Base-by-base conservation (phyloP, 2,329 filamentous ascomycete species). In the Truncatella angustata region DNA sequence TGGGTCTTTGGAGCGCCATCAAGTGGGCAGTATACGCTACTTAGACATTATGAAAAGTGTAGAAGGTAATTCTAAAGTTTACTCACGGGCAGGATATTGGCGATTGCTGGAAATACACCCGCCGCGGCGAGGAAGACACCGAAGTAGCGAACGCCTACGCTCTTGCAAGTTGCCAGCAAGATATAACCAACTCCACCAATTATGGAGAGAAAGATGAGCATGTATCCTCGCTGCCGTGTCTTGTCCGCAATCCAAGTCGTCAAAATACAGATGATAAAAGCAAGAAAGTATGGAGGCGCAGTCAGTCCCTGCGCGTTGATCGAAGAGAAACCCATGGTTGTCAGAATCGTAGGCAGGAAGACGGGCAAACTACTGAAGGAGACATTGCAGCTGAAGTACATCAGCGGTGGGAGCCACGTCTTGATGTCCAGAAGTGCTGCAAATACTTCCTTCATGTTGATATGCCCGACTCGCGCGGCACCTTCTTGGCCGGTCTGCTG, bases 271-370 rank as follows among this genome's bases (percentile, higher is more conserved):
- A 84, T 68, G 11, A 87, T 59, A 63, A 87, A 89, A 1, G 85
- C 78, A 14, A 87, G 67, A 59, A 90, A 82, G 66, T 87, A 90
- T 0, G 87, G 86, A 1, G 87, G 87, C 0, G 86, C 86, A 1
- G 85, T 86, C 11, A 91, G 76, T 1, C 87, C 88, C 67, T 91
- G 87, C 0, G 88, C 84, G 53, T 84, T 74, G 54, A 90, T 78
- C 12, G 77, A 72, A 0, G 78, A 80, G 68, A 86, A 90, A 9
- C 87, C 87, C 83, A 91, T 88, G 50, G 80, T 74, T 45, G 75
- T 69, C 12, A 87, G 70, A 56, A 87, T 84, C 2, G 81, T 79
- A 0, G 84, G 84, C 2, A 87, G 73, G 60, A 86, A 88, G 2
- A 86, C 81, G 0, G 85, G 82, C 4, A 87, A 73, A 2, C 80